Evolutionary conservation across 2,329 filamentous ascomycete species (phyloP).

Genomic region (Dendrostoma leiphaemia): DNA sequence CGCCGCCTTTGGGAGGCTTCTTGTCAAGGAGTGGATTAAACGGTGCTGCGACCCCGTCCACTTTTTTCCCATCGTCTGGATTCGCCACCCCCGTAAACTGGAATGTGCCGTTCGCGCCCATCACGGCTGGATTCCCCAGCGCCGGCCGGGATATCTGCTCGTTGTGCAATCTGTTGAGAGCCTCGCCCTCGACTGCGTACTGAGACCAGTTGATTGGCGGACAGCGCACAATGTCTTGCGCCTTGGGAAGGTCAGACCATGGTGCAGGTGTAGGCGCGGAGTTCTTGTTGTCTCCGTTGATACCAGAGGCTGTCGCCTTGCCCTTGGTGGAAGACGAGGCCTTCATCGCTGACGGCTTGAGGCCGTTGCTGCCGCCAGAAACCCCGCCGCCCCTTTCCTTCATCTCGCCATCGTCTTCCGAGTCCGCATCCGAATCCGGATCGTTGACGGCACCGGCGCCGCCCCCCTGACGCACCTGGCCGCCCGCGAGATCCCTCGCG

Average conservation of each 20-base stretch:
- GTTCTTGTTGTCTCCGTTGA: slow-evolving; percentile 23
- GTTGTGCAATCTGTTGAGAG: slow-evolving; percentile 79
- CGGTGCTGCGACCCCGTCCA: slow-evolving; percentile 54
- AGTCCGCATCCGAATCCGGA: slow-evolving; percentile 24
- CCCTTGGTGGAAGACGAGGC: slow-evolving; percentile 6
- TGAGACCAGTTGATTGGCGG: slow-evolving; percentile 94
- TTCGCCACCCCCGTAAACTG: slow-evolving; percentile 44
- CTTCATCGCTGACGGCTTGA: slow-evolving; percentile 14
- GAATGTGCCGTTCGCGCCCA: slow-evolving; percentile 42
- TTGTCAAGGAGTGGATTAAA: slow-evolving; percentile 54
- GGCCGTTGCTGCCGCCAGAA: slow-evolving; percentile 4
- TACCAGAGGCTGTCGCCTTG: slow-evolving; percentile 19
- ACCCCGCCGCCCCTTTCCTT: slow-evolving; percentile 9
- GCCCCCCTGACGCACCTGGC: slow-evolving; percentile 49
- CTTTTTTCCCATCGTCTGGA: slow-evolving; percentile 39
- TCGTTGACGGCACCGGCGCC: background rate
- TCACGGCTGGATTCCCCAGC: slow-evolving; percentile 48
- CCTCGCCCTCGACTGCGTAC: slow-evolving; percentile 84
- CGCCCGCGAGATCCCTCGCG: slow-evolving; percentile 62
- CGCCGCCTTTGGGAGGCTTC: slow-evolving; percentile 30
- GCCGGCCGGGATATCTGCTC: slow-evolving; percentile 70
- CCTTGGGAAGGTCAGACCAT: slow-evolving; percentile 68
- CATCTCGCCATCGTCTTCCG: slow-evolving; percentile 27
- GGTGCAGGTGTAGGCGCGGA: slow-evolving; percentile 21
- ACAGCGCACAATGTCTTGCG: slow-evolving; percentile 80